Conservation (phyloP, 768 basidiomycete species). For the Russula earlei region DNA sequence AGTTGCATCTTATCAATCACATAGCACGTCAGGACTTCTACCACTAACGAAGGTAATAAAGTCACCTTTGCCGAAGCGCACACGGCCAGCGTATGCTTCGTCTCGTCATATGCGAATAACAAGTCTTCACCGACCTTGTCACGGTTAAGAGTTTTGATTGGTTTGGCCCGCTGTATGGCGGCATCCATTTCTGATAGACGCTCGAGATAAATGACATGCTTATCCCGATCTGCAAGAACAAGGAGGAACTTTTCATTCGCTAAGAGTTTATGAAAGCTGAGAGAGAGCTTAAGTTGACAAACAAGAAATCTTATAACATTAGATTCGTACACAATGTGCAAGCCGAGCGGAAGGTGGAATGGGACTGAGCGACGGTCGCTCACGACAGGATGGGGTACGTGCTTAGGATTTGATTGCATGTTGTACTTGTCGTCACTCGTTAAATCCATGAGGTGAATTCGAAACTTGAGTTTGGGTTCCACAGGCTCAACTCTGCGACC, state of each 20-base stretch:
- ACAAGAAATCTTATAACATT: not conserved
- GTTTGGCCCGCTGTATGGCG: not conserved
- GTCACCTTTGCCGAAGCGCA: constrained; percentile 35
- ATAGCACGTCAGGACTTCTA: not conserved
- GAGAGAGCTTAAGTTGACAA: not conserved
- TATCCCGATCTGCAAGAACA: not conserved
- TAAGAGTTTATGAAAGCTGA: constrained; percentile 12
- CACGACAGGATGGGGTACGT: not conserved
- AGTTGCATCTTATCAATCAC: constrained; percentile 25
- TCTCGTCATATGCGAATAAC: constrained; percentile 43
- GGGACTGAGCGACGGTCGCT: not conserved
- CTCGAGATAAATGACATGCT: constrained; percentile 6
- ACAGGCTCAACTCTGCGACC: not conserved
- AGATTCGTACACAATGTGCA: not conserved
- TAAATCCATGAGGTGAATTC: not conserved
- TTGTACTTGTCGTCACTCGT: constrained; percentile 5
- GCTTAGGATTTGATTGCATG: not conserved
- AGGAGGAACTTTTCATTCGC: constrained; percentile 11
- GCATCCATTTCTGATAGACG: not conserved
- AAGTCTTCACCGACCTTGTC: constrained; percentile 39
- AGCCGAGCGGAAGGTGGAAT: constrained; percentile 4
- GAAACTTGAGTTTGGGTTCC: not conserved
- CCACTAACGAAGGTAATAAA: not conserved
- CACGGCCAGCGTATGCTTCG: constrained; percentile 39
- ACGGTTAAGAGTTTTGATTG: constrained; percentile 26